Conservation (phyloP, 176 grass and related monocot species). For the Bromus sterilis region DNA sequence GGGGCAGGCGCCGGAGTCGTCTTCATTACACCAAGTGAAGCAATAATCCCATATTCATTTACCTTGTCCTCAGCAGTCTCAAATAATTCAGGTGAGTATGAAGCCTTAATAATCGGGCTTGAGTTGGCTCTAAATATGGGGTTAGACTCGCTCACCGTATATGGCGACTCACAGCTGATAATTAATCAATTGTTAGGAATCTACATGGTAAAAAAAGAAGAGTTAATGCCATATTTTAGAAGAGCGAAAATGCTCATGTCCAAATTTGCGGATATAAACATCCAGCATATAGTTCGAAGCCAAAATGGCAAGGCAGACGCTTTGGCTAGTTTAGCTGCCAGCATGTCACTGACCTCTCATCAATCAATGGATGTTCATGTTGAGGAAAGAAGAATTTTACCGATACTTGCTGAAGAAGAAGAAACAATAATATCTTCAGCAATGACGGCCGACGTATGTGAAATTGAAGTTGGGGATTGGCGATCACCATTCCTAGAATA, state of each 20-base stretch:
- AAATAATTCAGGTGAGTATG: background rate
- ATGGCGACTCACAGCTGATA: background rate
- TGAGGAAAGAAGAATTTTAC: background rate
- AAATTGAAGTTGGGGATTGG: background rate
- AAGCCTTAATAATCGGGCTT: background rate
- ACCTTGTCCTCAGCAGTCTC: background rate
- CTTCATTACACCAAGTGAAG: too few relatives aligned
- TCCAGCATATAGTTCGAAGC: too few relatives aligned
- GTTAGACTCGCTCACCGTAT: background rate
- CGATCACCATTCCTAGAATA: too few relatives aligned
- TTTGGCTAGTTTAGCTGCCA: background rate
- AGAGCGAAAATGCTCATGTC: too few relatives aligned
- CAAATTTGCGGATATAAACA: too few relatives aligned
- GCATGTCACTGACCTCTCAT: too few relatives aligned
- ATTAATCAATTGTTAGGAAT: too few relatives aligned
- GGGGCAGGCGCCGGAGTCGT: too few relatives aligned
- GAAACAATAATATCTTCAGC: background rate
- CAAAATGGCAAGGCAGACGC: too few relatives aligned
- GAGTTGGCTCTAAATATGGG: background rate
- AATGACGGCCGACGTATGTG: background rate
- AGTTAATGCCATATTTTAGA: too few relatives aligned
- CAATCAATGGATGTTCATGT: background rate
- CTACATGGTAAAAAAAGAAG: too few relatives aligned
- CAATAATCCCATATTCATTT: background rate
- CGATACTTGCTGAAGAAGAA: background rate